These are phyloP conservation scores for Hypsizygus ulmarius DNA, from an alignment of 1,284 basidiomycete species.

Conservation along the genomic window DNA sequence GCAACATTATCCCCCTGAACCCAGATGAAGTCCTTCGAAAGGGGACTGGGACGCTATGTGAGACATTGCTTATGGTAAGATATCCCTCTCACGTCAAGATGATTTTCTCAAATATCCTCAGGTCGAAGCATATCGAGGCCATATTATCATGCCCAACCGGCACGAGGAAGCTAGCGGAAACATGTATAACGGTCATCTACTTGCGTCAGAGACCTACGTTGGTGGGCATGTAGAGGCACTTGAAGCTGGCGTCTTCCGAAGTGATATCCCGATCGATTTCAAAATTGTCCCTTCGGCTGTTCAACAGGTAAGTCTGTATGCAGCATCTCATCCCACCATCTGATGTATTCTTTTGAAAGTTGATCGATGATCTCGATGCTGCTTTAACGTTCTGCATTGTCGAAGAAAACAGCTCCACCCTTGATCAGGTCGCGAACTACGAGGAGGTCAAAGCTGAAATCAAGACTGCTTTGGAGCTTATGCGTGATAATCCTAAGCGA, in stretches of 20 bases:
- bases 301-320: constrained; percentile 59
- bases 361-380: constrained; percentile 92
- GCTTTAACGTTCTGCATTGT: constrained; percentile 89
- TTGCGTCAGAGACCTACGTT: constrained; percentile 98
- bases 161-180: constrained; percentile 92
- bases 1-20: constrained; percentile 97
- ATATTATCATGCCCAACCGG: constrained; percentile 97
- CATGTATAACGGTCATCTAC: constrained; percentile 94
- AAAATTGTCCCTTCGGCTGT: constrained; percentile 89
- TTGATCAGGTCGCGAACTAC: constrained; percentile 94
- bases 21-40: constrained; percentile 97
- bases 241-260: constrained; percentile 97
- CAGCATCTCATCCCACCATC: constrained; percentile 4
- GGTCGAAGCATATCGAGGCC: constrained; percentile 93
- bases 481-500: constrained; percentile 90
- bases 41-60: constrained; percentile 94
- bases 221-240: constrained; percentile 99
- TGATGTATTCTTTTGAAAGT: constrained; percentile 41
- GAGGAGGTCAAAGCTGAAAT: constrained; percentile 89
- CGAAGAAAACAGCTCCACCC: constrained; percentile 80
- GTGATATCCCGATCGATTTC: constrained; percentile 95
- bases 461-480: constrained; percentile 74
- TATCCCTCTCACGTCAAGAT: neutral
- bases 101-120: constrained; percentile 30
- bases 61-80: constrained; percentile 95